Evolutionary conservation across 257 asterid species (phyloP).

Genomic region (Plantago elongata): DNA sequence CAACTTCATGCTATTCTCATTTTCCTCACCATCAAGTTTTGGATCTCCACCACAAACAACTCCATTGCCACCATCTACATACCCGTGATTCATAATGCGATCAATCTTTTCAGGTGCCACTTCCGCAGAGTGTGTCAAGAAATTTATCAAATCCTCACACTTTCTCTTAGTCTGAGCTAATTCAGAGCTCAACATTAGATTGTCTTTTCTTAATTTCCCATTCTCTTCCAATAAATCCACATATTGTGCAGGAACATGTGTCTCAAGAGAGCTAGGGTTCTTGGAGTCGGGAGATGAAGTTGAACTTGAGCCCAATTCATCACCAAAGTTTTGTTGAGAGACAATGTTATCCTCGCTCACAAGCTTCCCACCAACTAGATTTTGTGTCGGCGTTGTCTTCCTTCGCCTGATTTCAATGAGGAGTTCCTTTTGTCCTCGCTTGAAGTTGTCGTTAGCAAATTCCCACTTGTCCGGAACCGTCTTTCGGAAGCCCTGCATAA

Average conservation of each 20-base stretch:
- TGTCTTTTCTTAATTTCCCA: slow-evolving; percentile 49
- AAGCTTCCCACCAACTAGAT: slow-evolving; percentile 23
- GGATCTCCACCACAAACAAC: slow-evolving; percentile 11
- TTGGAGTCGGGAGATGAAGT: slow-evolving; percentile 65
- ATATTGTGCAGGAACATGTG: slow-evolving; percentile 48
- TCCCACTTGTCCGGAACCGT: slow-evolving; percentile 89
- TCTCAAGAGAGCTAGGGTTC: slow-evolving; percentile 47
- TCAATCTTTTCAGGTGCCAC: slow-evolving; percentile 54
- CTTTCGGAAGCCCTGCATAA: slow-evolving; percentile 69
- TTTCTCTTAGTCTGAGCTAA: slow-evolving; percentile 54
- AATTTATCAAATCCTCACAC: slow-evolving; percentile 56
- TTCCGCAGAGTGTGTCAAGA: slow-evolving; percentile 46
- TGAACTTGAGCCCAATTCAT: slow-evolving; percentile 60
- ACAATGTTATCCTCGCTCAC: slow-evolving; percentile 19
- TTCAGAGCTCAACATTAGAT: slow-evolving; percentile 56
- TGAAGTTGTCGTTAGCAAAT: slow-evolving; percentile 74
- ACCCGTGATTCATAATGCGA: slow-evolving; percentile 40
- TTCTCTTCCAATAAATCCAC: slow-evolving; percentile 62
- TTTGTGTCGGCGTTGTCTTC: slow-evolving; percentile 33
- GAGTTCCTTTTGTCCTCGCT: slow-evolving; percentile 60
- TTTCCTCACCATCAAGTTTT: slow-evolving; percentile 33
- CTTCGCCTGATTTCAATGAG: slow-evolving; percentile 66
- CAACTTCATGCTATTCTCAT: slow-evolving; percentile 48
- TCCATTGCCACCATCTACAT: slow-evolving; percentile 12
- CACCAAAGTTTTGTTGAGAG: slow-evolving; percentile 55